These are phyloP conservation scores for Penicillium roqueforti DNA, from an alignment of 495 filamentous ascomycete genomes.

Conservation along the genomic window DNA sequence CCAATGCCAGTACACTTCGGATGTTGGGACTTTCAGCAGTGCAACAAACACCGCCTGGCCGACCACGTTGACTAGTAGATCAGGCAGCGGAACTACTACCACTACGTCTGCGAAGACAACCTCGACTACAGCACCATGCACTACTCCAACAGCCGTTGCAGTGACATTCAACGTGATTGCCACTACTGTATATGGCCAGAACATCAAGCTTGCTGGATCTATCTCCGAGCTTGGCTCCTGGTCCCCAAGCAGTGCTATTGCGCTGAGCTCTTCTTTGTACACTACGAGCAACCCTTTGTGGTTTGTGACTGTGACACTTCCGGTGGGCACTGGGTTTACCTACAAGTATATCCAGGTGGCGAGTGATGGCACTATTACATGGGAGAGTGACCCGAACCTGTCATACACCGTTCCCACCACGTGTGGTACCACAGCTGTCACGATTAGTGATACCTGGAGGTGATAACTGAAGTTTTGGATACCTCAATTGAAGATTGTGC, in stretches of 20 bases:
- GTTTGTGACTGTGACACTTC: slow-evolving; percentile 48
- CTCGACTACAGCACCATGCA: slow-evolving; percentile 34
- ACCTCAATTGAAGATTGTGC: not conserved
- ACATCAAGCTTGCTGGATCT: slow-evolving; percentile 56
- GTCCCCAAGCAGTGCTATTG: slow-evolving; percentile 46
- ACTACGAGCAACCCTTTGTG: slow-evolving; percentile 54
- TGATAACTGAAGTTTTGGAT: not conserved
- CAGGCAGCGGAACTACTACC: slow-evolving; percentile 25
- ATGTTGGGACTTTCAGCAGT: slow-evolving; percentile 55
- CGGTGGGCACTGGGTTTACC: slow-evolving; percentile 50
- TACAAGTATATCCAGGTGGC: slow-evolving; percentile 67
- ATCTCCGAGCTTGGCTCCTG: slow-evolving; percentile 53
- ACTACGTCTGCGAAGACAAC: slow-evolving; percentile 31
- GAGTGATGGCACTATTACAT: slow-evolving; percentile 49
- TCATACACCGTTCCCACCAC: slow-evolving; percentile 49
- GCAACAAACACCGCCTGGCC: slow-evolving; percentile 56
- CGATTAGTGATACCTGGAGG: slow-evolving; percentile 33
- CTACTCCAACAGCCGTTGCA: slow-evolving; percentile 43
- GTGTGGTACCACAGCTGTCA: slow-evolving; percentile 41
- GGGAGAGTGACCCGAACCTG: slow-evolving; percentile 65
- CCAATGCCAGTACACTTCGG: slow-evolving; percentile 48
- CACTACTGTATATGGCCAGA: slow-evolving; percentile 54
- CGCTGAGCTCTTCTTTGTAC: slow-evolving; percentile 52
- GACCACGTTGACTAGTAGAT: slow-evolving; percentile 41
- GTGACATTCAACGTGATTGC: slow-evolving; percentile 58